Base-by-base conservation (phyloP, 2,329 filamentous ascomycete species). In the Curvularia verruculosa region DNA sequence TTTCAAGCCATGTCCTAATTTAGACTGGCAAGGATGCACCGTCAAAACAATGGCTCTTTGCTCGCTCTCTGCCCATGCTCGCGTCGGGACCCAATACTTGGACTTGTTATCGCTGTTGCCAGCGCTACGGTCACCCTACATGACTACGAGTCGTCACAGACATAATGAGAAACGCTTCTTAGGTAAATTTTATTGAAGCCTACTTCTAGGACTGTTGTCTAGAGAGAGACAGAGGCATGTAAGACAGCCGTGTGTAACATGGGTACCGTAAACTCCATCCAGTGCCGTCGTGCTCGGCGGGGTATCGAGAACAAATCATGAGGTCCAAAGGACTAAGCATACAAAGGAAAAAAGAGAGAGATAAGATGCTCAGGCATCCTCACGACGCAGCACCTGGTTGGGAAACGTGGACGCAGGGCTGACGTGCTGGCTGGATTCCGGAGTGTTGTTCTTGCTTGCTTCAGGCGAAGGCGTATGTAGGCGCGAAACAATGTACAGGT, bases 401-500 rank as follows among this genome's bases (percentile, higher is more conserved):
- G 73, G 73, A 52, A 75, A 73, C 39, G 73, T 77, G 9, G 58
- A 63, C 10, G 68, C 59, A 12, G 75, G 75, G 36, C 68, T 75
- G 53, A 76, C 71, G 49, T 76, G 72, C 66, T 75, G 72, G 37
- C 72, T 76, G 19, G 65, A 70, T 58, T 76, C 72, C 1, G 74
- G 74, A n/a, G 73, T 76, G 55, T 59, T 75, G 57, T 76, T 72
- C 29, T 77, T 75, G 39, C 75, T 78, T 37, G 65, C 75, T 24
- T 67, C 62, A 5, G 74, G 73, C 29, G 69, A 69, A 26, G 66
- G 66, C 15, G 70, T 70, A 47, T 69, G 68, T 40, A 79, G 77
- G 18, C 78, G 74, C 47, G 75, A 79, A 18, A 83, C 77, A 58
- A 83, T 82, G 67, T 79, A 83, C n/a, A 83, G 73, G 34, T 82